phyloP scores from a whole-genome alignment of 306 rosid genomes.

The Dryas drummondii region DNA sequence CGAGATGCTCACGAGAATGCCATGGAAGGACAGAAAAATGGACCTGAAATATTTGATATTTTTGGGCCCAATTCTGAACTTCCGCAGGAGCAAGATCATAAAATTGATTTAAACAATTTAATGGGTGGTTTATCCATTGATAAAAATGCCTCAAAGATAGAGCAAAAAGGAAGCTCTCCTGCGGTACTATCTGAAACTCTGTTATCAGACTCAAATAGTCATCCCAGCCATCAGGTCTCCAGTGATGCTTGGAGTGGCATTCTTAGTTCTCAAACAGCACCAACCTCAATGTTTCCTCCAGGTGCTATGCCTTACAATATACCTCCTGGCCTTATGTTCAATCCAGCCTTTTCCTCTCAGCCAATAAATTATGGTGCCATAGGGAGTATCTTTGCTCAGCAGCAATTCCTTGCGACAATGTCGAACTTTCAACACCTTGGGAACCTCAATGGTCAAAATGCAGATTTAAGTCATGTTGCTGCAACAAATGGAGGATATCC shows the following conservation, averaged over 20 bases:
- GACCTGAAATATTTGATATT: constrained; percentile 61
- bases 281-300: constrained; percentile 57
- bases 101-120: constrained; percentile 50
- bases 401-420: constrained; percentile 78
- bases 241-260: constrained; percentile 45
- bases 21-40: constrained; percentile 38
- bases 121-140: constrained; percentile 66
- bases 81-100: constrained; percentile 35
- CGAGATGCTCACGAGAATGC: constrained; percentile 38
- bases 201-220: constrained; percentile 49
- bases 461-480: constrained; percentile 43
- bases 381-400: constrained; percentile 79
- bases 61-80: constrained; percentile 54
- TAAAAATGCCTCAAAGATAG: constrained; percentile 43
- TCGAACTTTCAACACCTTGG: constrained; percentile 73
- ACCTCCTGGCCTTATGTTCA: constrained; percentile 66
- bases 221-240: constrained; percentile 35
- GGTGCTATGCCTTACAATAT: constrained; percentile 55
- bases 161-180: constrained; percentile 50
- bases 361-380: constrained; percentile 71
- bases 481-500: constrained; percentile 53
- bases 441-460: constrained; percentile 53
- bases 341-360: constrained; percentile 70
- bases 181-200: constrained; percentile 42
- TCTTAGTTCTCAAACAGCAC: constrained; percentile 55